Evolutionary conservation across 192 early-diverging fungal genomes (phyloP), one percentile per base, ranked within the genome.

Genomic region (Backusella tarrabulga): DNA sequence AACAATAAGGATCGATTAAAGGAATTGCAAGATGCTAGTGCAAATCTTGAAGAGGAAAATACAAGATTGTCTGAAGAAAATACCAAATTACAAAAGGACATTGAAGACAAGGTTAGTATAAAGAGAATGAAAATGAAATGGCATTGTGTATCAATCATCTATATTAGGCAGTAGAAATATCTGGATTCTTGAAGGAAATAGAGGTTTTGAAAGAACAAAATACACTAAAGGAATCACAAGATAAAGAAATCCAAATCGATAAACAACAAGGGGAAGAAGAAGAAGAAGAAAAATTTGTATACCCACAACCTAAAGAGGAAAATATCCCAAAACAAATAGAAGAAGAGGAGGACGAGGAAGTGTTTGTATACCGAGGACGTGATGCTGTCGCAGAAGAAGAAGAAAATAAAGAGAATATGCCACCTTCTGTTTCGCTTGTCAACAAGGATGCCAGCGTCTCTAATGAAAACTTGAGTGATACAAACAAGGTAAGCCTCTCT

Each of bases 341-440:
- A 14, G 67, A 82, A 29, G 75, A 85, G 15, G 80, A 80, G 11
- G 84, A 76, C 0, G 75, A 79, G n/a, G 76, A 85, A 79, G 80
- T 78, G 60, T 80, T 74, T 68, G 73, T 80, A 6, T 76, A 71
- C 52, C 50, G 71, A 26, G 71, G 69, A 8, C 70, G 15, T 41
- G 69, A 71, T 32, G 60, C 74, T 46, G 71, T 72, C 7, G 17
- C 15, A 23, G 44, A 72, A 50, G 26, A 12, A 56, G 17, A 56
- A 23, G 72, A 36, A 35, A 34, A n/a, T 15, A 9, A 38, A 26
- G 72, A 35, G 35, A 34, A 36, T 54, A 35, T 42, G 14, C 7
- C 29, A 32, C 12, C 23, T n/a, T 23, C 41, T 14, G 70, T 71
- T 19, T 36, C 70, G 23, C 34, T 44, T 71, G 70, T 42, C 9